phyloP scores from a whole-genome alignment of 176 grass and related monocot genomes.

The Avena sativa region DNA sequence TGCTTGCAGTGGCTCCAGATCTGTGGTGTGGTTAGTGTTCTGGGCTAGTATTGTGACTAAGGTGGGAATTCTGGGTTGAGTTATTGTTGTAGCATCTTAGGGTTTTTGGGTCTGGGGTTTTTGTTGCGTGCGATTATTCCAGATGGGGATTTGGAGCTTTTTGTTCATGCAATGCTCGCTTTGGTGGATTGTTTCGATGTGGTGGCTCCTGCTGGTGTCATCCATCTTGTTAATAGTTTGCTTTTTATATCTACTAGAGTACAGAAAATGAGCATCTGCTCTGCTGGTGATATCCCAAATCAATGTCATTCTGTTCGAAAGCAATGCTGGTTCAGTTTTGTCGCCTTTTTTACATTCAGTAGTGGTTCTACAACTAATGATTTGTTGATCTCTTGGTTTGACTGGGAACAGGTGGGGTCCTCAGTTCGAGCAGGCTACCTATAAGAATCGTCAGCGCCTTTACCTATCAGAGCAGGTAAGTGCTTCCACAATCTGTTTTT shows the following conservation, averaged over 20 bases:
- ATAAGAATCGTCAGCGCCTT: conserved; percentile 78
- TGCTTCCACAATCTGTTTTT: conserved; percentile 4
- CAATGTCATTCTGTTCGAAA: conserved; percentile 2
- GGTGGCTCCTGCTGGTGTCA: background rate
- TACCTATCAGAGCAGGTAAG: conserved; percentile 89
- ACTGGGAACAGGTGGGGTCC: conserved; percentile 73
- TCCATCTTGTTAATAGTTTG: background rate
- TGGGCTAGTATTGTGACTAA: conserved; percentile 14
- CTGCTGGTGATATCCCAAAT: background rate
- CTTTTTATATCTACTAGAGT: conserved; percentile 1
- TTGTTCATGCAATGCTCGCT: background rate
- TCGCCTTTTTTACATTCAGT: background rate
- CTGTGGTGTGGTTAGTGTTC: conserved; percentile 5
- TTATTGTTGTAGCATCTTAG: conserved; percentile 28
- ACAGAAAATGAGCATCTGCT: background rate
- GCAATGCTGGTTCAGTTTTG: background rate
- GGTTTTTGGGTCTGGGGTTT: conserved; percentile 50
- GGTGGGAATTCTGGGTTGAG: background rate
- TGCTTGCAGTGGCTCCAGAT: conserved; percentile 30
- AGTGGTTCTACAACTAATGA: conserved; percentile 24
- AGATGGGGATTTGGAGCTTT: background rate
- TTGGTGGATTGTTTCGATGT: background rate
- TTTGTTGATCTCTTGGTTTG: conserved; percentile 43
- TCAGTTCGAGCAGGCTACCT: conserved; percentile 73
- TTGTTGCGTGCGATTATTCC: conserved; percentile 22